Evolutionary conservation across 2,329 filamentous ascomycete genomes (phyloP), one percentile per base, ranked within the genome.

Genomic region (Stylonectria norvegica): DNA sequence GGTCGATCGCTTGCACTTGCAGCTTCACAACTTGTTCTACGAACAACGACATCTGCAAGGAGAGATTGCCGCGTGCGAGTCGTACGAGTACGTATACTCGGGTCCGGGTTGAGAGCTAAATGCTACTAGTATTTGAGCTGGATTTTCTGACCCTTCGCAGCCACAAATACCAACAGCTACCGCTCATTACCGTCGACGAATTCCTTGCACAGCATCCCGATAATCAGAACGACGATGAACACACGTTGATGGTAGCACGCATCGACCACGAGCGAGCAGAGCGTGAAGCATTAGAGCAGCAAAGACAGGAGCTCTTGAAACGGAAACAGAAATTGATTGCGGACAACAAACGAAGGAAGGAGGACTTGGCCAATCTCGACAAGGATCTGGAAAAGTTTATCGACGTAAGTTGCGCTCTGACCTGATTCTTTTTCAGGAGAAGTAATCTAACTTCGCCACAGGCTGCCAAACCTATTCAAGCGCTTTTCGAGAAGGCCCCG

Each of bases 11-110:
- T 73, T 98, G 46, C 90, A 97, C 61, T 75, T 98, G 25, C 87
- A 95, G 59, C 75, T 98, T 40, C 91, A 97, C 66, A 98, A 98
- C 59, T 71, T 98, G 6, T 94, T 93, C 64, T 98, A 98, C 60
- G 91, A 98, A 65, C 90, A 97, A 68, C 76, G 88, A 39, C 89
- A 96, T 64, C 70, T 98, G 39, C 81, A 86, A 49, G 87, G 87
- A 34, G 93, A 98, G 67, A 97, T 98, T 46, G 73, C 79, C 1
- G 89, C 87, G 7, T 97, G 93, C 63, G 87, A 95, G 61, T 85
- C 83, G 36, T 96, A 94, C 56, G 87, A 95, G 89, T 95, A 69
- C 47, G 86, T 77, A 3, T 16, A 5, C 14, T 15, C 14, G n/a
- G n/a, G n/a, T 4, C 5, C 16, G 20, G 20, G 8, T 17, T 12